Percentiles rank a stretch among this genome's conserved stretches.
Conservation (phyloP, 2,329 filamentous ascomycete genomes). For the Scedosporium minutisporum region DNA sequence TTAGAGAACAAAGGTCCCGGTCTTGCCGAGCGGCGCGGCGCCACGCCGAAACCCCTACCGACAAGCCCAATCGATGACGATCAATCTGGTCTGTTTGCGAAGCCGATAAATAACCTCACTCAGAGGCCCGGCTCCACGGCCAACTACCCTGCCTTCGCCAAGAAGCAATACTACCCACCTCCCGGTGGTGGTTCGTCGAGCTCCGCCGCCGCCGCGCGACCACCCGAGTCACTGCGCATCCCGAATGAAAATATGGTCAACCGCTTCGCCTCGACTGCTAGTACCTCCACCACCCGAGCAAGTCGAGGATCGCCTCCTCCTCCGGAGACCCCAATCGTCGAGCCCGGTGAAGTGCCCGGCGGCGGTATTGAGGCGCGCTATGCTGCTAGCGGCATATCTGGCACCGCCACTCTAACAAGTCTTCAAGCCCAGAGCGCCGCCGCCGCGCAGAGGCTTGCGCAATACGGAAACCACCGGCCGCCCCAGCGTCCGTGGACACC, state of each 20-base stretch:
- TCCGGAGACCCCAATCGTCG: conserved; percentile 79
- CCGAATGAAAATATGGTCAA: conserved; percentile 43
- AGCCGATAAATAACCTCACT: conserved; percentile 36
- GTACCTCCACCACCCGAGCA: conserved; percentile 84
- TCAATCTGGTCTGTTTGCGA: conserved; percentile 71
- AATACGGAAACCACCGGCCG: conserved; percentile 50
- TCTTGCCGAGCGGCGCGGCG: conserved; percentile 72
- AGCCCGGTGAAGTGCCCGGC: conserved; percentile 58
- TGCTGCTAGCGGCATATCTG: conserved; percentile 83
- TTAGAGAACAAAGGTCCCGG: conserved; percentile 50
- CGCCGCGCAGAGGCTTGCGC: conserved; percentile 68
- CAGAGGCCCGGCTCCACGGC: conserved; percentile 14
- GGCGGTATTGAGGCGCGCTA: conserved; percentile 87
- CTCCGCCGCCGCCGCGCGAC: conserved; percentile 11
- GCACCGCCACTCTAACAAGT: conserved; percentile 70
- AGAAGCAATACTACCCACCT: conserved; percentile 52
- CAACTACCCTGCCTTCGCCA: conserved; percentile 40
- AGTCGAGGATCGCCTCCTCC: conserved; percentile 89
- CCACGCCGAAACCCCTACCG: conserved; percentile 71
- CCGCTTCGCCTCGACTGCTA: conserved; percentile 70
- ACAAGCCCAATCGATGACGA: conserved; percentile 63
- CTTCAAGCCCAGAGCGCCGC: conserved; percentile 64
- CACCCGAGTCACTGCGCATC: conserved; percentile 25
- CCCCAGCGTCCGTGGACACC: conserved; percentile 75
- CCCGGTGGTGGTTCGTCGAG: conserved; percentile 27